These are phyloP conservation scores for Berkeleyomyces basicola DNA, from an alignment of 2,329 filamentous ascomycete species.

Conservation along the genomic window DNA sequence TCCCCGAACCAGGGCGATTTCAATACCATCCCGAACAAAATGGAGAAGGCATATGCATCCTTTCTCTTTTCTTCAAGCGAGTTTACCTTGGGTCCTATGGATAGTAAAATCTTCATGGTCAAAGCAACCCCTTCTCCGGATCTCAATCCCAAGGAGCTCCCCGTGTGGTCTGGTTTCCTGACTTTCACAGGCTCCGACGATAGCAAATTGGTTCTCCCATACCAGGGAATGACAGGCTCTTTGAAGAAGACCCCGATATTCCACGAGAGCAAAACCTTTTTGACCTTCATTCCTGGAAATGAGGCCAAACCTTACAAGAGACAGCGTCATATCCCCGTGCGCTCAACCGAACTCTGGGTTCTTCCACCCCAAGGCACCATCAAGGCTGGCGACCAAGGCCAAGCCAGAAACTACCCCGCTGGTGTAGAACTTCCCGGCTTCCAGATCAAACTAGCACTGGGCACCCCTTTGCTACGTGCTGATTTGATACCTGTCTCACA, in stretches of 20 bases:
- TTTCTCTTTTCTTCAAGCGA: slow-evolving; percentile 27
- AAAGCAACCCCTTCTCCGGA: slow-evolving; percentile 20
- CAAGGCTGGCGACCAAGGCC: background rate
- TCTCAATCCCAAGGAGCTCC: slow-evolving; percentile 20
- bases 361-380: slow-evolving; percentile 5
- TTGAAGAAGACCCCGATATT: slow-evolving; percentile 22
- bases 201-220: slow-evolving; percentile 24
- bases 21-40: slow-evolving; percentile 28
- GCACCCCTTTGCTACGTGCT: slow-evolving; percentile 24
- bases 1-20: slow-evolving; percentile 1
- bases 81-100: slow-evolving; percentile 23
- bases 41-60: slow-evolving; percentile 25
- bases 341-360: slow-evolving; percentile 20
- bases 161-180: slow-evolving; percentile 29
- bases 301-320: slow-evolving; percentile 12
- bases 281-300: slow-evolving; percentile 20
- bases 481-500: slow-evolving; percentile 18
- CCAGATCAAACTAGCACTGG: slow-evolving; percentile 23
- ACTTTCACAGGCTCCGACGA: slow-evolving; percentile 24
- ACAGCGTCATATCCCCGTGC: slow-evolving; percentile 19
- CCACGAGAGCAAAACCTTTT: slow-evolving; percentile 17
- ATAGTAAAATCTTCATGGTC: slow-evolving; percentile 18
- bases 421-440: slow-evolving; percentile 21
- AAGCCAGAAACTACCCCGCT: slow-evolving; percentile 18
- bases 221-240: slow-evolving; percentile 23